A percentile compares a stretch with the other conserved stretches of the same genome.
These are phyloP conservation scores for Backusella australiensis DNA, from an alignment of 192 early-diverging fungal genomes.

Conservation along the genomic window DNA sequence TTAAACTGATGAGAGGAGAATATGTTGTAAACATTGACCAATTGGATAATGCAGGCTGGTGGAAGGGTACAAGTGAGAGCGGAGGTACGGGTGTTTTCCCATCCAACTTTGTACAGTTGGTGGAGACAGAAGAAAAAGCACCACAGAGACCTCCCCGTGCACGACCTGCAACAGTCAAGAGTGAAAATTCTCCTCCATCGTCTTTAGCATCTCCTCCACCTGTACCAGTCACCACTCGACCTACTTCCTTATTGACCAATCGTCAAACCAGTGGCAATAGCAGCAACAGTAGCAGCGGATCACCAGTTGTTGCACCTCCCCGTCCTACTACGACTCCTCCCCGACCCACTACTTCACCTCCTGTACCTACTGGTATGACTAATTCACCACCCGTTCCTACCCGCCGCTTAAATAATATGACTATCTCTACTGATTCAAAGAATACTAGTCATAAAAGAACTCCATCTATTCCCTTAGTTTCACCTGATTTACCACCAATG, in stretches of 20 bases:
- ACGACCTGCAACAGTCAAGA: constrained; percentile 28
- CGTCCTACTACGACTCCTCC: not conserved
- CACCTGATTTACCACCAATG: constrained; percentile 36
- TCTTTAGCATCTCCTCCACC: constrained; percentile 25
- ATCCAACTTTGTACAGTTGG: constrained; percentile 46
- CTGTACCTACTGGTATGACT: not conserved
- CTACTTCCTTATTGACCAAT: constrained; percentile 18
- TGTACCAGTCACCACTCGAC: constrained; percentile 29
- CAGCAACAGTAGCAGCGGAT: not conserved
- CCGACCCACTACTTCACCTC: constrained; percentile 14
- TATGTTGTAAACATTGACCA: constrained; percentile 46
- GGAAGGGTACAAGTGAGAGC: constrained; percentile 50
- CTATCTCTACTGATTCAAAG: not conserved
- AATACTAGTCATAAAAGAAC: constrained; percentile 10
- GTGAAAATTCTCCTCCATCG: not conserved
- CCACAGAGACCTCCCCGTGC: constrained; percentile 25
- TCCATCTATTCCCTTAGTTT: constrained; percentile 24
- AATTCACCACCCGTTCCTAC: constrained; percentile 16
- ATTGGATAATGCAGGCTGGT: constrained; percentile 52
- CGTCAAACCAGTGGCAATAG: not conserved
- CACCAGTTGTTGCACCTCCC: not conserved
- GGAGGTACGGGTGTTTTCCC: constrained; percentile 55
- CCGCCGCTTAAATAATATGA: not conserved
- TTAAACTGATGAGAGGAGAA: constrained; percentile 42
- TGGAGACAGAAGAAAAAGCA: constrained; percentile 13